Evolutionary conservation across 2,329 filamentous ascomycete species (phyloP), one percentile per base, ranked within the genome.

Genomic region (Stromatinia cepivora): DNA sequence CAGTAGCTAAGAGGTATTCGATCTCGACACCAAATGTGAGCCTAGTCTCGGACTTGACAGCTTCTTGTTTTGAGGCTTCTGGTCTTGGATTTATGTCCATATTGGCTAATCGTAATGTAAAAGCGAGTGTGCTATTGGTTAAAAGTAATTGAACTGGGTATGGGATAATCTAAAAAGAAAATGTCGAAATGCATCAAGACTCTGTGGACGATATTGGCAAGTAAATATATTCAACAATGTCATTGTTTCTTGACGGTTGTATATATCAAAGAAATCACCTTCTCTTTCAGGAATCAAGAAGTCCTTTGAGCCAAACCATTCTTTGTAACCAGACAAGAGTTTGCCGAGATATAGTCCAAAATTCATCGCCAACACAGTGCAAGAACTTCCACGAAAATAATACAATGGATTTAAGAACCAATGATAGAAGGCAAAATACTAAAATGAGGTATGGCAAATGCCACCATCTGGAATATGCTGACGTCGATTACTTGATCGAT

Each of bases 21-120:
- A 69, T 46, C 46, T 69, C 66, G 13, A 69, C 31, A 34, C 66
- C 66, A 39, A 61, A 69, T 39, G 66, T 69, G 25, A 69, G 48
- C 31, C 66, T 50, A 28, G 48, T 54, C 9, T 52, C 58, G 25
- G 63, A 46, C 25, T 66, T 56, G n/a, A 45, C 34, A 4, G 46
- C 34, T 42, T n/a, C 25, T 53, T 10, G 10, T 36, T 22, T 7
- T 2, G 11, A 2, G 17, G 1, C 25, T 54, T 54, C n/a, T 56
- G 20, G 0, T 17, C 5, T 34, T 17, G 25, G 15, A 6, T 25
- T 15, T 13, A 9, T 5, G 46, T 15, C 36, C 34, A 67, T 67
- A 8, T 17, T 50, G 22, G 22, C 2, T 10, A 6, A 8, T 6
- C 31, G 39, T 25, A n/a, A 50, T 25, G 22, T 15, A 36, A 9